Conservation (phyloP, 164 flowering plant genomes). For the Nymphaea colorata region DNA sequence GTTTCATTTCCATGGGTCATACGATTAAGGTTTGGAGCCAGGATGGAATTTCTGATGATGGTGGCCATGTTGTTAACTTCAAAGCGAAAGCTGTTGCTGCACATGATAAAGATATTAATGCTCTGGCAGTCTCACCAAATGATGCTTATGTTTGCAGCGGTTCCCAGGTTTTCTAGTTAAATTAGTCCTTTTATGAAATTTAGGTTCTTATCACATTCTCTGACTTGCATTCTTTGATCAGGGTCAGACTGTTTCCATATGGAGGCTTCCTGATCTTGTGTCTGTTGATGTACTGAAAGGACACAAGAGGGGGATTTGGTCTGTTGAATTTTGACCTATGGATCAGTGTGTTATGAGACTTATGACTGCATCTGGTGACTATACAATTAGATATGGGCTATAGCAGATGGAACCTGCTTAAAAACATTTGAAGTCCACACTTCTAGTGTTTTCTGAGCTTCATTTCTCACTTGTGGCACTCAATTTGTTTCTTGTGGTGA, state of each 20-base stretch:
- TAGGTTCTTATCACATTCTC: not conserved
- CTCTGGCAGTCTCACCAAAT: conserved; percentile 76
- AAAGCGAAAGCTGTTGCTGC: conserved; percentile 74
- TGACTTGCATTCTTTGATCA: conserved; percentile 7
- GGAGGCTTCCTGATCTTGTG: conserved; percentile 85
- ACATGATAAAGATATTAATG: conserved; percentile 83
- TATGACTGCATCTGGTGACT: conserved; percentile 89
- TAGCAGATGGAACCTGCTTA: conserved; percentile 87
- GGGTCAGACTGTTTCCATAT: conserved; percentile 89
- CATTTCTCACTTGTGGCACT: conserved; percentile 74
- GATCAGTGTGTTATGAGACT: conserved; percentile 98
- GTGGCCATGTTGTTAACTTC: conserved; percentile 26
- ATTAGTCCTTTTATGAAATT: not conserved
- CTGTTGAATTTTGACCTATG: conserved; percentile 93
- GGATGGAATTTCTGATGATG: conserved; percentile 40
- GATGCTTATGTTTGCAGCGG: conserved; percentile 87
- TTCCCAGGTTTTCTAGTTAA: conserved; percentile 51
- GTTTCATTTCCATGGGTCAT: too few species aligned
- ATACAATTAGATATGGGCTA: conserved; percentile 84
- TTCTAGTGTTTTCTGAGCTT: conserved; percentile 74
- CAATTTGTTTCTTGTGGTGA: conserved; percentile 91
- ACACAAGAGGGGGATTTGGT: conserved; percentile 88
- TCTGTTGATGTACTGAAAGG: conserved; percentile 59
- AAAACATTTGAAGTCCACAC: conserved; percentile 97
- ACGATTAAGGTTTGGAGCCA: conserved; percentile 82